Evolutionary conservation across 306 rosid species (phyloP).

Genomic region (Lotus japonicus): DNA sequence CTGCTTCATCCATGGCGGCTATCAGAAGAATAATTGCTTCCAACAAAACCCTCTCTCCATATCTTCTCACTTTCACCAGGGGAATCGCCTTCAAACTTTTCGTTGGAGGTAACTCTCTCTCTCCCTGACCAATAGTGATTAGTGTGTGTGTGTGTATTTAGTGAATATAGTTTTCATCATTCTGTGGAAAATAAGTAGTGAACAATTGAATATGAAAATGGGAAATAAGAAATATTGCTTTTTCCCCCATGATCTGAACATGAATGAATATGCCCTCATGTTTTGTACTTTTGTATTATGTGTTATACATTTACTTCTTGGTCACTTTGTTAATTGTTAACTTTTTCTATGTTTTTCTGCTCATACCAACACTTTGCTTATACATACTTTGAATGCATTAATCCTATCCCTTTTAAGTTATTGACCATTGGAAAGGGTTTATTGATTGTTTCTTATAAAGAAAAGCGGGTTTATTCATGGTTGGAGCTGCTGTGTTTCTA

Average conservation of each 20-base stretch:
- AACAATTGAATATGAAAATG: not conserved
- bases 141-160: not conserved
- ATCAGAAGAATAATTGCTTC: slow-evolving; percentile 11
- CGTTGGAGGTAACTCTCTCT: slow-evolving; percentile 32
- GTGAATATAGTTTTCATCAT: too few species aligned
- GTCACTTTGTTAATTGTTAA: too few species aligned
- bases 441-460: not conserved
- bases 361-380: too few species aligned
- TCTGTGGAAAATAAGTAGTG: too few species aligned
- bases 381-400: not conserved
- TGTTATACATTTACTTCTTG: too few species aligned
- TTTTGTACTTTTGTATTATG: too few species aligned
- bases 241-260: too few species aligned
- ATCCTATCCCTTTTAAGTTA: not conserved
- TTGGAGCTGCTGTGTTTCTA: too few species aligned
- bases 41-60: slow-evolving; percentile 1
- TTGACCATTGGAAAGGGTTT: not conserved
- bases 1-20: slow-evolving; percentile 32
- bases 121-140: not conserved
- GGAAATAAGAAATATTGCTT: too few species aligned
- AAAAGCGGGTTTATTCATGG: too few species aligned
- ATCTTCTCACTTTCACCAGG: slow-evolving; percentile 26
- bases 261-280: too few species aligned
- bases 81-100: slow-evolving; percentile 39
- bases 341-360: too few species aligned